Conservation (phyloP, 257 asterid genomes). For the Solanum medicagineum region DNA sequence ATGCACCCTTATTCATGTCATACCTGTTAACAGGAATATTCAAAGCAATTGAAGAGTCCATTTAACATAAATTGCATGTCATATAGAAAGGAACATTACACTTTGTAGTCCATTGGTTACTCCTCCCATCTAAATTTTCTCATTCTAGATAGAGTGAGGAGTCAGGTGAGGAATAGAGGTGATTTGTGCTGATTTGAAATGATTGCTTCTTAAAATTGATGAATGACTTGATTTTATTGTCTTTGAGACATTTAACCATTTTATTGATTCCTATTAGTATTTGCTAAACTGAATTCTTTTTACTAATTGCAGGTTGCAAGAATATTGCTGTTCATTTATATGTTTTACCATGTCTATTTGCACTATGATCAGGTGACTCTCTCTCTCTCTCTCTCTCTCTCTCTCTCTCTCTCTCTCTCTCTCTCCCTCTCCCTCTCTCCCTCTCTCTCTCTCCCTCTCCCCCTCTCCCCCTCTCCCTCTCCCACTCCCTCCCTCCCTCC, state of each 20-base stretch:
- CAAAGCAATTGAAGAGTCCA: not conserved
- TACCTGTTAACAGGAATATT: not conserved
- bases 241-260: not conserved
- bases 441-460: not conserved
- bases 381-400: not conserved
- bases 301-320: constrained; percentile 79
- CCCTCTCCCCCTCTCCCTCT: not conserved
- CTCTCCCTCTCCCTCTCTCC: too few relatives aligned
- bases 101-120: not conserved
- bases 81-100: not conserved
- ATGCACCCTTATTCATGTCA: not conserved
- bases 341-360: constrained; percentile 68
- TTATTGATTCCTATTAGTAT: not conserved
- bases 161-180: not conserved
- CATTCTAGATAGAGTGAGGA: not conserved
- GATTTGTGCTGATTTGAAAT: not conserved
- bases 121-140: not conserved
- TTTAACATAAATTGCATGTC: not conserved
- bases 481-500: not conserved
- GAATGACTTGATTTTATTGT: not conserved
- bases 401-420: too few relatives aligned
- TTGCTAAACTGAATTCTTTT: constrained; percentile 1
- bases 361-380: constrained; percentile 66
- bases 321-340: constrained; percentile 74
- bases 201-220: not conserved